Conservation (phyloP, 805 yeast genomes). For the Candida michaelii region DNA sequence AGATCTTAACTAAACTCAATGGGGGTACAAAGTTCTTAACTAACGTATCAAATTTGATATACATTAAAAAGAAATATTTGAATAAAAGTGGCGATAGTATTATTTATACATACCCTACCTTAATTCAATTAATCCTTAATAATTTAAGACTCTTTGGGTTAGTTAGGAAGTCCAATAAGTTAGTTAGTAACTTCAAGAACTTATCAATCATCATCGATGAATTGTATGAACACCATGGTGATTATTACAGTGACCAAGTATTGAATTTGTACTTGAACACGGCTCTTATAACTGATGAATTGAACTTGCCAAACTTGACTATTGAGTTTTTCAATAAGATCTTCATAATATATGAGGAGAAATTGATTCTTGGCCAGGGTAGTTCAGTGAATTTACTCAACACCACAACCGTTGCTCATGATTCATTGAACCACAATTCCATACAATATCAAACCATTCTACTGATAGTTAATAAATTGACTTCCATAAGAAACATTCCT, state of each 20-base stretch:
- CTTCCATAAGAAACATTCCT: conserved; percentile 43
- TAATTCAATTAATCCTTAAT: conserved; percentile 61
- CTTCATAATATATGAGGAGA: conserved; percentile 77
- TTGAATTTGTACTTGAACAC: conserved; percentile 59
- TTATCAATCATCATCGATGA: conserved; percentile 70
- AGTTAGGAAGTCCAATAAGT: conserved; percentile 27
- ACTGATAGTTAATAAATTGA: conserved; percentile 46
- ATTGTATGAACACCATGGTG: conserved; percentile 45
- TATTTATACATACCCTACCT: conserved; percentile 71
- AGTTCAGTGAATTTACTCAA: conserved; percentile 2
- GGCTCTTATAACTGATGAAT: conserved; percentile 79
- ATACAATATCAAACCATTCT: conserved; percentile 50
- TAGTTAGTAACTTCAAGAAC: conserved; percentile 67
- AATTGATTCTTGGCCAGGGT: conserved; percentile 28
- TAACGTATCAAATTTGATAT: conserved; percentile 32
- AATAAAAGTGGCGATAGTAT: conserved; percentile 55
- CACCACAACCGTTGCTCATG: conserved; percentile 27
- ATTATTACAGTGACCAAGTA: conserved; percentile 31
- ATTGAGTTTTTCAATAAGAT: conserved; percentile 90
- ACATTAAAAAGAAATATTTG: conserved; percentile 45
- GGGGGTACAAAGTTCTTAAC: conserved; percentile 37
- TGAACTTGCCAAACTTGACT: conserved; percentile 65
- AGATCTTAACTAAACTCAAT: conserved; percentile 63
- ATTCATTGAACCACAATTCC: conserved; percentile 45
- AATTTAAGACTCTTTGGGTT: conserved; percentile 51